phyloP scores from a whole-genome alignment of 805 yeast genomes.

The Maudiozyma pseudohumilis region DNA sequence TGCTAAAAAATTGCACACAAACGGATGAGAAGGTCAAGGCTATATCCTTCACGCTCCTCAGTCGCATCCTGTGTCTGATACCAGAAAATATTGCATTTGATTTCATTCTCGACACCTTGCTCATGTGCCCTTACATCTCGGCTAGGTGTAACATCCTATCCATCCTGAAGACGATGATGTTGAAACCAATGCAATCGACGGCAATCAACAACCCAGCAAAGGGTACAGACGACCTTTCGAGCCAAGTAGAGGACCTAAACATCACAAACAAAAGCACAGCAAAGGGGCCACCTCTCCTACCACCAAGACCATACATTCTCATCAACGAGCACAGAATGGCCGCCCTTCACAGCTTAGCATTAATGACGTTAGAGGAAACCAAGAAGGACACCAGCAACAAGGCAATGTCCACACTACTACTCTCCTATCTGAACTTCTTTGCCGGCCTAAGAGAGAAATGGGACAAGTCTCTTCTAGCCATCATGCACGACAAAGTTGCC shows the following conservation, averaged over 20 bases:
- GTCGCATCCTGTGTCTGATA: constrained; percentile 48
- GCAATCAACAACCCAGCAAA: not conserved
- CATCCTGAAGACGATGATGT: constrained; percentile 56
- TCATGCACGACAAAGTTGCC: constrained; percentile 26
- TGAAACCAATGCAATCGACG: constrained; percentile 18
- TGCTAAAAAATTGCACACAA: constrained; percentile 31
- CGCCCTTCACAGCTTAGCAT: constrained; percentile 36
- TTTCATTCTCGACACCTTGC: constrained; percentile 56
- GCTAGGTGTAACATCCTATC: constrained; percentile 53
- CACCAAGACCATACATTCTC: constrained; percentile 35
- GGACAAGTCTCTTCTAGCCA: constrained; percentile 22
- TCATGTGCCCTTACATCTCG: constrained; percentile 55
- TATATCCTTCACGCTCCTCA: constrained; percentile 48
- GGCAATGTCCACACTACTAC: constrained; percentile 19
- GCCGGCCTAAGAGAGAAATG: constrained; percentile 29
- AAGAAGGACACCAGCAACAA: constrained; percentile 5
- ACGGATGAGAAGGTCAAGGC: constrained; percentile 31
- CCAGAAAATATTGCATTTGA: constrained; percentile 49
- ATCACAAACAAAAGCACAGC: not conserved
- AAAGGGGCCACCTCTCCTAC: constrained; percentile 11
- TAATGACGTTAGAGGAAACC: constrained; percentile 29
- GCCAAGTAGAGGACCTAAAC: not conserved
- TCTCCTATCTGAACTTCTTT: constrained; percentile 50
- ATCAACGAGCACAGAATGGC: constrained; percentile 35
- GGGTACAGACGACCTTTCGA: not conserved